These are phyloP conservation scores for Harringtonia aguacate DNA, from an alignment of 2,329 filamentous ascomycete genomes.

Conservation along the genomic window DNA sequence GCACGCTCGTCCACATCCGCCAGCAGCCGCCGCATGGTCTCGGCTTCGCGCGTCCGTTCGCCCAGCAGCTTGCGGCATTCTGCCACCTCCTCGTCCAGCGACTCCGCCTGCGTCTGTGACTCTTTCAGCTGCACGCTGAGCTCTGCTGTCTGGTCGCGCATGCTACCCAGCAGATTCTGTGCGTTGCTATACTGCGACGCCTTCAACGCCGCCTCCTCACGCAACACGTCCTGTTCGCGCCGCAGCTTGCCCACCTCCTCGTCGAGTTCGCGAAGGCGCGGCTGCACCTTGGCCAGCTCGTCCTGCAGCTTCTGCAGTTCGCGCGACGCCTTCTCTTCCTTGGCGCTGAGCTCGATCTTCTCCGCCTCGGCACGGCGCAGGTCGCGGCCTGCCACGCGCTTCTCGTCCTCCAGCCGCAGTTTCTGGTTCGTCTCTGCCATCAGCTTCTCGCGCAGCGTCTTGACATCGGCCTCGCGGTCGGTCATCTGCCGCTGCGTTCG, in stretches of 20 bases:
- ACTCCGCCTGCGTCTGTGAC: constrained; percentile 68
- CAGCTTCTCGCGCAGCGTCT: constrained; percentile 66
- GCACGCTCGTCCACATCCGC: constrained; percentile 77
- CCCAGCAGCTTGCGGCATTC: constrained; percentile 79
- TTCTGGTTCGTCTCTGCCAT: constrained; percentile 62
- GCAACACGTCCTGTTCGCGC: constrained; percentile 54
- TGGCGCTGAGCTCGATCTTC: constrained; percentile 65
- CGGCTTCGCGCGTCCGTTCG: constrained; percentile 82
- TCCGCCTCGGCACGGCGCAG: constrained; percentile 68
- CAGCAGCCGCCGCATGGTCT: constrained; percentile 86
- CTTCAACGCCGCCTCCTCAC: constrained; percentile 77
- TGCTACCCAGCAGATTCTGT: constrained; percentile 76
- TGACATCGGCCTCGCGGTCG: constrained; percentile 70
- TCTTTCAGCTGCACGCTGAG: constrained; percentile 88
- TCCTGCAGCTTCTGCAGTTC: constrained; percentile 65
- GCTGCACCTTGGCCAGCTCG: constrained; percentile 58
- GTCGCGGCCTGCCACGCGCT: constrained; percentile 64
- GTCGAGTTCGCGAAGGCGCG: constrained; percentile 56
- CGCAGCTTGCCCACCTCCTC: constrained; percentile 58
- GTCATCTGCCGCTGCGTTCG: constrained; percentile 57
- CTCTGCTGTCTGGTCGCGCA: constrained; percentile 87
- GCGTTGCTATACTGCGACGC: constrained; percentile 75
- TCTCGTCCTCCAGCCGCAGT: constrained; percentile 67
- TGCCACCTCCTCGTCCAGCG: constrained; percentile 80
- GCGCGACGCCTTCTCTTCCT: constrained; percentile 57